phyloP scores from a whole-genome alignment of 148 eudicot species.

The Arbutus unedo region DNA sequence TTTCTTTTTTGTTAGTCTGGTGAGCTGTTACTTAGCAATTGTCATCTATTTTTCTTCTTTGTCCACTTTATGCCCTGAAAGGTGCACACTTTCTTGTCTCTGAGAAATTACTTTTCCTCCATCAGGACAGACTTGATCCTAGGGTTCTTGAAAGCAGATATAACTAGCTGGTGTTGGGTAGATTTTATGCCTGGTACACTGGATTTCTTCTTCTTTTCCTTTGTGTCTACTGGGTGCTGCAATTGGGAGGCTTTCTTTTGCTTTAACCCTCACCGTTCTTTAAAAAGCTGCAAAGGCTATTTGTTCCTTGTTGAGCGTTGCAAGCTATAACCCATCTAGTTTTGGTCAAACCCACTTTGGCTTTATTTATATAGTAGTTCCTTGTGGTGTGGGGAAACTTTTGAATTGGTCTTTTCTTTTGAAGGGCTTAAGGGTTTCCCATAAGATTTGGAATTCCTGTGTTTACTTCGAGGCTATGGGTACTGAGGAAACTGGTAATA shows the following conservation, averaged over 20 bases:
- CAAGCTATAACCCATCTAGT: constrained; percentile 54
- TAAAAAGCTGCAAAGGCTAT: constrained; percentile 81
- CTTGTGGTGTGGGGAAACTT: constrained; percentile 30
- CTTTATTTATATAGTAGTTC: constrained; percentile 31
- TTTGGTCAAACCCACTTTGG: constrained; percentile 66
- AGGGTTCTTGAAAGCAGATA: constrained; percentile 36
- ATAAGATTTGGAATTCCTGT: constrained; percentile 31
- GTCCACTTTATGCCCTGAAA: constrained; percentile 83
- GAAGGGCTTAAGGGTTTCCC: constrained; percentile 14
- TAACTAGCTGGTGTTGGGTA: constrained; percentile 27
- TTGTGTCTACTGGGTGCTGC: constrained; percentile 53
- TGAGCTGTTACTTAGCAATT: constrained; percentile 72
- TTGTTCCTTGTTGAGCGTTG: constrained; percentile 89
- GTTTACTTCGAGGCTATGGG: constrained; percentile 56
- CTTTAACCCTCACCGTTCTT: constrained; percentile 48
- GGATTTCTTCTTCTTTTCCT: constrained; percentile 39
- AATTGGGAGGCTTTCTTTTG: constrained; percentile 52
- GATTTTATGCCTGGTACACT: constrained; percentile 66
- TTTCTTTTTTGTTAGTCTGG: constrained; percentile 49
- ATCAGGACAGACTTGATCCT: constrained; percentile 39
- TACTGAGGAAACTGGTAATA: constrained; percentile 50
- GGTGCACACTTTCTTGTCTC: constrained; percentile 66
- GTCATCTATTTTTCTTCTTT: constrained; percentile 41
- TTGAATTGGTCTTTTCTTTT: constrained; percentile 36
- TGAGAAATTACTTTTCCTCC: constrained; percentile 32